A percentile compares a stretch with the other conserved stretches of the same genome.
Evolutionary conservation across 768 basidiomycete species (phyloP).

Genomic region (Mycena polygramma): DNA sequence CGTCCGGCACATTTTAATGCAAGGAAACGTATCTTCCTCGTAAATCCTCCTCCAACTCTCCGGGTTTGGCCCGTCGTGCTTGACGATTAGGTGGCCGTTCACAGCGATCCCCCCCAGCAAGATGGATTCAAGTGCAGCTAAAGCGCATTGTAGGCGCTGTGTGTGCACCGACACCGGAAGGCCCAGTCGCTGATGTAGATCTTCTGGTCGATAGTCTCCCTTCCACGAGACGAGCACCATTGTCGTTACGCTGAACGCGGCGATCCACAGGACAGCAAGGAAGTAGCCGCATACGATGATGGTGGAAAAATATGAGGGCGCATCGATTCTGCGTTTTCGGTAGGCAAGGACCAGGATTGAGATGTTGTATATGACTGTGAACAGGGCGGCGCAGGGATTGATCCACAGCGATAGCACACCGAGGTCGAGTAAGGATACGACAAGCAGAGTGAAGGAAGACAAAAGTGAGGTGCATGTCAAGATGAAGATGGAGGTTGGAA

Average conservation of each 20-base stretch:
- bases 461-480: slow-evolving; percentile 45
- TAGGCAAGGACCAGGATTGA: slow-evolving; percentile 38
- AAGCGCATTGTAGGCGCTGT: slow-evolving; percentile 47
- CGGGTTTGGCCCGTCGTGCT: slow-evolving; percentile 47
- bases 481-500: slow-evolving; percentile 46
- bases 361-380: slow-evolving; percentile 46
- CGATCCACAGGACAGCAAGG: slow-evolving; percentile 47
- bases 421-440: slow-evolving; percentile 50
- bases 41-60: slow-evolving; percentile 40
- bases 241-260: slow-evolving; percentile 42
- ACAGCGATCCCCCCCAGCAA: not conserved
- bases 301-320: slow-evolving; percentile 52
- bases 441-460: slow-evolving; percentile 42
- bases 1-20: no score
- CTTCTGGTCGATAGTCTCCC: slow-evolving; percentile 24
- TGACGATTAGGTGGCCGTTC: slow-evolving; percentile 44
- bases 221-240: slow-evolving; percentile 41
- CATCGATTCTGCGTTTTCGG: slow-evolving; percentile 40
- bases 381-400: no score
- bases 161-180: slow-evolving; percentile 45
- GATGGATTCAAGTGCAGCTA: slow-evolving; percentile 43
- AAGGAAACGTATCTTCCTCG: slow-evolving; percentile 5
- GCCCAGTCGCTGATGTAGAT: slow-evolving; percentile 28
- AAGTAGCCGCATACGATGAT: slow-evolving; percentile 47
- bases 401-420: slow-evolving; percentile 52